These are phyloP conservation scores for Ceratobasidium theobromae DNA, from an alignment of 1,284 basidiomycete genomes.

Conservation along the genomic window DNA sequence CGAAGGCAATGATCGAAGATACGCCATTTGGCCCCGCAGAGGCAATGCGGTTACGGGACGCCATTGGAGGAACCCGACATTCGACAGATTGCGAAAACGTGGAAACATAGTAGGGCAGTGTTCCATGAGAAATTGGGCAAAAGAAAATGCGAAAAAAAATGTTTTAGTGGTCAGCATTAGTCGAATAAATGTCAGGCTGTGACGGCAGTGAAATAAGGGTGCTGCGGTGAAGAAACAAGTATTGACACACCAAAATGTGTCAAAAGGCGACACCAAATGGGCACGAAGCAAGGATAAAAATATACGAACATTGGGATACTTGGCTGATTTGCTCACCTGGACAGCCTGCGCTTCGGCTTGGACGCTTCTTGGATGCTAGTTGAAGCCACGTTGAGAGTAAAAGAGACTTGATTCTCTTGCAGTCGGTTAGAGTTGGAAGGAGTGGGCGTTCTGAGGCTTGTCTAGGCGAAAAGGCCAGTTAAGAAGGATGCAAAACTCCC, in stretches of 20 bases:
- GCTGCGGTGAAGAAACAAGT: too few species aligned
- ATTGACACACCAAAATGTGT: not conserved
- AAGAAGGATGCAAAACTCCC: not conserved
- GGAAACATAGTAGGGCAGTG: too few species aligned
- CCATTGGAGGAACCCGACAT: constrained; percentile 14
- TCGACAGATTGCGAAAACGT: too few species aligned
- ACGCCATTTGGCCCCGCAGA: not conserved
- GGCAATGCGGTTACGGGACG: constrained; percentile 9
- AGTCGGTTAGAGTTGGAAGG: not conserved
- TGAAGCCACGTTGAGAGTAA: constrained; percentile 29
- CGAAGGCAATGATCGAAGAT: not conserved
- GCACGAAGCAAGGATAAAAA: not conserved
- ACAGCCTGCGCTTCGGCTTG: constrained; percentile 31
- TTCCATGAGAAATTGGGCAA: too few species aligned
- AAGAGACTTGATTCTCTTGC: constrained; percentile 1
- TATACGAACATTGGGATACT: constrained; percentile 19
- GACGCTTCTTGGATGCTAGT: constrained; percentile 28
- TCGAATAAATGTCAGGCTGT: constrained; percentile 2
- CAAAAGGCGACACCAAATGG: not conserved
- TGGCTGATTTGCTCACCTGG: constrained; percentile 25
- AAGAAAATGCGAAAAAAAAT: constrained; percentile 10
- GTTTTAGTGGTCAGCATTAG: constrained; percentile 21
- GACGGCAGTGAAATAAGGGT: too few species aligned
- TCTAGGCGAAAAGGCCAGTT: too few species aligned
- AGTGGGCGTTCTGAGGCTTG: too few species aligned